Evolutionary conservation across 2,329 filamentous ascomycete species (phyloP).

Genomic region (Venturia effusa): DNA sequence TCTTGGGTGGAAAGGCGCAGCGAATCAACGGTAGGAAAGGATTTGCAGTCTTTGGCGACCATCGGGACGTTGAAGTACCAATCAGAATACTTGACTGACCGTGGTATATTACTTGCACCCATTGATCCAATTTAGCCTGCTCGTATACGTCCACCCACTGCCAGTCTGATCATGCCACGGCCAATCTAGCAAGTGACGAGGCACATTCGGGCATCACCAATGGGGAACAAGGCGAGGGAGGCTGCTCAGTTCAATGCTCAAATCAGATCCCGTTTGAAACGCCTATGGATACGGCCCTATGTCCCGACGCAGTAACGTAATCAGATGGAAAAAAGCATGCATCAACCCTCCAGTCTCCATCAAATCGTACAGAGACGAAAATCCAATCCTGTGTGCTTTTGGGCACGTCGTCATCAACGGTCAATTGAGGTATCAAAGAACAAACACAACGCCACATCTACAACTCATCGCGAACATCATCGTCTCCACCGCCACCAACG

Average conservation of each 20-base stretch:
- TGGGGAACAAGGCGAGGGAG: too few species aligned
- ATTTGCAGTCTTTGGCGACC: too few species aligned
- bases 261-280: constrained; percentile 1
- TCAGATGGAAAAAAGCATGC: not conserved
- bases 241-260: too few species aligned
- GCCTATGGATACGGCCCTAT: not conserved
- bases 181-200: too few species aligned
- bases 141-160: too few species aligned
- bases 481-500: constrained; percentile 18
- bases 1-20: not conserved
- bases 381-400: constrained; percentile 3
- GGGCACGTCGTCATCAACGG: not conserved
- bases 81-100: not conserved
- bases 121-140: too few species aligned
- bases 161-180: too few species aligned
- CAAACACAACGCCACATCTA: constrained; percentile 30
- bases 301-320: not conserved
- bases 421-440: not conserved
- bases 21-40: too few species aligned
- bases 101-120: not conserved
- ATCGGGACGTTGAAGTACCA: not conserved
- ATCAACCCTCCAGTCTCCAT: not conserved
- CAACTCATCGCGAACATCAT: constrained; percentile 59
- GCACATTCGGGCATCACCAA: too few species aligned
- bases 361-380: constrained; percentile 3